phyloP scores from a whole-genome alignment of 371 early-diverging fungal genomes.

The Lichtheimia ramosa region DNA sequence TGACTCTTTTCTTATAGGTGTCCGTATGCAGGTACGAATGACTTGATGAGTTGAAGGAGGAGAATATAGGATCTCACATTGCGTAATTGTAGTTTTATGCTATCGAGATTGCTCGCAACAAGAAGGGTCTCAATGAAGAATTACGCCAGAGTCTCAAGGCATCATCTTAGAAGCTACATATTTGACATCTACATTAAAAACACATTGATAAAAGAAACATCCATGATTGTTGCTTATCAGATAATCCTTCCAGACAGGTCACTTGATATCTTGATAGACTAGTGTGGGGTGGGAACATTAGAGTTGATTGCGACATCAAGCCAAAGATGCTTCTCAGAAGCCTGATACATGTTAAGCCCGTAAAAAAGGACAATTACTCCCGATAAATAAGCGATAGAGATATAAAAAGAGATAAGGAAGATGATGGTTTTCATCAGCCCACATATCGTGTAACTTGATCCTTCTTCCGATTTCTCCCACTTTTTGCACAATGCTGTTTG shows the following conservation, averaged over 20 bases:
- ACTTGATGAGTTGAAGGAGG: no score
- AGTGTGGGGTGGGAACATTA: no score
- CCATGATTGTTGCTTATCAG: no score
- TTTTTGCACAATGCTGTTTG: slow-evolving; percentile 16
- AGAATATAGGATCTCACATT: no score
- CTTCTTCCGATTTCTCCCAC: slow-evolving; percentile 2
- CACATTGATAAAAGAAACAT: no score
- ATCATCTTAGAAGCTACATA: neutral
- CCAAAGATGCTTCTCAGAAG: no score
- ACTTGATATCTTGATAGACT: no score
- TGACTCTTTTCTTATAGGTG: slow-evolving; percentile 23
- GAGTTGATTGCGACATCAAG: no score
- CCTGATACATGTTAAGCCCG: neutral
- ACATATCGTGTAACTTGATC: slow-evolving; percentile 2
- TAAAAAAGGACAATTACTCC: neutral
- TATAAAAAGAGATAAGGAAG: neutral
- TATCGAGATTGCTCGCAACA: slow-evolving; percentile 89
- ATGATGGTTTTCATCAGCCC: neutral
- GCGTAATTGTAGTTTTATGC: slow-evolving; percentile 70
- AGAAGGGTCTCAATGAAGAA: slow-evolving; percentile 70
- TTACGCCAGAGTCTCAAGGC: slow-evolving; percentile 22
- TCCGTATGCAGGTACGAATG: slow-evolving; percentile 48
- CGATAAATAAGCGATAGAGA: neutral
- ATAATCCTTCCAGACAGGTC: no score
- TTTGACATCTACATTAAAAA: no score